A percentile compares a stretch with the other conserved stretches of the same genome.
Conservation (phyloP, 345 rosid genomes). For the Eucalyptus viminalis region DNA sequence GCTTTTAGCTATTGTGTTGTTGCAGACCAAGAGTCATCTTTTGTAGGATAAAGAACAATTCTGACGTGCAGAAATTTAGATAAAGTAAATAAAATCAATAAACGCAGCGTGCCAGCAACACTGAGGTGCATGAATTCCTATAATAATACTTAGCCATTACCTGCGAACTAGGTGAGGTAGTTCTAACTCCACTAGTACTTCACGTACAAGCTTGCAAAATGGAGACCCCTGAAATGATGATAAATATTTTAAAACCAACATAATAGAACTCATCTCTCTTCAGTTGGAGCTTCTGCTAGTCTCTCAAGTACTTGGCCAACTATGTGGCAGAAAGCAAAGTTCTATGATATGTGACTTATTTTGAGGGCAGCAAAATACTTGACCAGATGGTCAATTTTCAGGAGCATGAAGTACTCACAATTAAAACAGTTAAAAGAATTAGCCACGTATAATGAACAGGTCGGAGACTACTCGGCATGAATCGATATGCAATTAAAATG, state of each 20-base stretch:
- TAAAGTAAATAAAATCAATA: not conserved
- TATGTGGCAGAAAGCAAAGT: not conserved
- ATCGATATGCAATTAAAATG: not conserved
- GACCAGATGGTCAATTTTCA: not conserved
- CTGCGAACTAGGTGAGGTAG: conserved; percentile 65
- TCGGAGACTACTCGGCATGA: not conserved
- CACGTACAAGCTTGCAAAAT: conserved; percentile 75
- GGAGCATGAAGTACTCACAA: not conserved
- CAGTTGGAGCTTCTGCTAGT: not conserved
- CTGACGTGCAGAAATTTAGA: not conserved
- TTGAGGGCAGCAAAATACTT: not conserved
- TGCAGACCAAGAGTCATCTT: not conserved
- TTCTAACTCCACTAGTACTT: conserved; percentile 79
- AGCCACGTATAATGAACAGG: not conserved
- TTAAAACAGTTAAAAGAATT: not conserved
- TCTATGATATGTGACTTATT: not conserved
- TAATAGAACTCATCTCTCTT: not conserved
- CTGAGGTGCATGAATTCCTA: not conserved
- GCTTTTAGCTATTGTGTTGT: not conserved
- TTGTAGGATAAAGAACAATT: not conserved
- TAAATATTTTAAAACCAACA: not conserved
- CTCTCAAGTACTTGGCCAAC: not conserved
- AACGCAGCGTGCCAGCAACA: not conserved
- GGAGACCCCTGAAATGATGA: conserved; percentile 58
- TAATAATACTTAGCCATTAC: conserved; percentile 10